Percentiles rank a stretch among this genome's conserved stretches.
phyloP scores from a whole-genome alignment of 345 rosid genomes.

The Rhodamnia rubescens region DNA sequence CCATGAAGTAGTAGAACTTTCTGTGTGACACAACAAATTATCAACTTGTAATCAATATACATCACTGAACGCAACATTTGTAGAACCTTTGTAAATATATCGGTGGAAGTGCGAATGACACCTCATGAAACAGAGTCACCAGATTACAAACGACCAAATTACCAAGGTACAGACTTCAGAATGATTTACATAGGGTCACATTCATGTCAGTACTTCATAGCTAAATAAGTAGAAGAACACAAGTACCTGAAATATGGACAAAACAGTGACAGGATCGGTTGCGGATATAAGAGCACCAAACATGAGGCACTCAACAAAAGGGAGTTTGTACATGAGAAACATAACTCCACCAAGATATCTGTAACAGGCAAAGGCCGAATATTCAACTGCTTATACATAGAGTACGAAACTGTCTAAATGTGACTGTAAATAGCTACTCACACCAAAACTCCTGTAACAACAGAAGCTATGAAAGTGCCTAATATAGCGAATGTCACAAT shows the following conservation, averaged over 20 bases:
- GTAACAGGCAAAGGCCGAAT: constrained; percentile 7
- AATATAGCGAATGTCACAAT: constrained; percentile 84
- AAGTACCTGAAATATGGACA: constrained; percentile 92
- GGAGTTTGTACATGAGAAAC: constrained; percentile 82
- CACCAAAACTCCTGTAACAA: constrained; percentile 88
- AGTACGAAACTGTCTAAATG: neutral
- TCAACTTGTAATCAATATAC: neutral
- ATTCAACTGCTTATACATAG: neutral
- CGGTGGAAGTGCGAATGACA: neutral
- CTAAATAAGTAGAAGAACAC: neutral
- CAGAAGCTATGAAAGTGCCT: constrained; percentile 79
- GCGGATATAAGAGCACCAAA: constrained; percentile 99
- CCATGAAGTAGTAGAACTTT: neutral
- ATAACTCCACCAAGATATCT: constrained; percentile 87
- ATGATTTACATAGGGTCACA: neutral
- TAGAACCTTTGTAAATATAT: neutral
- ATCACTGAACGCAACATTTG: neutral
- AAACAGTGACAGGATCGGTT: constrained; percentile 96
- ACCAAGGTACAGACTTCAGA: neutral
- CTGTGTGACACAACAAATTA: neutral
- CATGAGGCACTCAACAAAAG: constrained; percentile 92
- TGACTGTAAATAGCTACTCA: constrained; percentile 23
- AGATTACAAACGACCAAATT: neutral
- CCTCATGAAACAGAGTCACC: neutral
- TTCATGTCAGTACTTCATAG: neutral